Conservation (phyloP, 129 eudicot genomes). For the carrot (Daucus carota) region DH1_v3.0 NC_030389.2:45436001-45436500, state of each 20-base stretch:
- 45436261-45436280: constrained; percentile 42
- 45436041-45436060: constrained; percentile 33
- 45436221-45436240: constrained; percentile 47
- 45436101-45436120: constrained; percentile 65
- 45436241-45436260: constrained; percentile 43
- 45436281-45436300: constrained; percentile 32
- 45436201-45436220: constrained; percentile 65
- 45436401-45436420: neutral
- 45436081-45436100: constrained; percentile 60
- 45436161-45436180: constrained; percentile 96
- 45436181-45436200: constrained; percentile 72
- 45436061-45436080: constrained; percentile 41
- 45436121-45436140: constrained; percentile 53
- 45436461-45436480: constrained; percentile 35
- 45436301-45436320: constrained; percentile 32
- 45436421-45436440: neutral
- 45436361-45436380: constrained; percentile 50
- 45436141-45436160: constrained; percentile 95
- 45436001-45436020: constrained; percentile 40
- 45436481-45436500: constrained; percentile 22
- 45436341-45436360: constrained; percentile 41
- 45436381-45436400: constrained; percentile 44
- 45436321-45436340: constrained; percentile 38
- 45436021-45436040: constrained; percentile 40
- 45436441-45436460: neutral